A percentile compares a stretch with the other conserved stretches of the same genome.
phyloP scores from a whole-genome alignment of 768 basidiomycete species.

The Lentinula detonsa region DNA sequence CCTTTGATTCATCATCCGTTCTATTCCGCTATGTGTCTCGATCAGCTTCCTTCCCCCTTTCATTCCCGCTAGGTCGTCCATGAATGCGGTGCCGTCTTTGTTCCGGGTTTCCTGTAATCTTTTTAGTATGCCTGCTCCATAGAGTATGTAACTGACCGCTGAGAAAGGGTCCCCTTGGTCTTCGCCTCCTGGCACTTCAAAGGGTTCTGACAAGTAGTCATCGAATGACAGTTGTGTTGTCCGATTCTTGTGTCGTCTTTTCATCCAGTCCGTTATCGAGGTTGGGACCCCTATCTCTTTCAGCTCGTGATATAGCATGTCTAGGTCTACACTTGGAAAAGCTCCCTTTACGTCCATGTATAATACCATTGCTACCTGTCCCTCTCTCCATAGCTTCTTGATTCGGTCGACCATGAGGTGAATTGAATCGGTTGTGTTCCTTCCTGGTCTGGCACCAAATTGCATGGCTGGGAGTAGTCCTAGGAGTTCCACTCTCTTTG shows the following conservation, averaged over 20 bases:
- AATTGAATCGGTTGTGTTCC: constrained; percentile 22
- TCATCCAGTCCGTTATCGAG: constrained; percentile 11
- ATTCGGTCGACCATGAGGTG: constrained; percentile 17
- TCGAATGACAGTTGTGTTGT: constrained; percentile 19
- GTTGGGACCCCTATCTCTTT: constrained; percentile 15
- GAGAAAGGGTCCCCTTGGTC: constrained; percentile 23
- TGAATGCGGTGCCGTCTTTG: constrained; percentile 7
- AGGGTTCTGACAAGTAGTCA: constrained; percentile 15
- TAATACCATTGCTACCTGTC: constrained; percentile 17
- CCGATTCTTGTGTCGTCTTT: constrained; percentile 11
- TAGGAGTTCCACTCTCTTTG: background rate
- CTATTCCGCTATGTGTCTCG: constrained; percentile 5
- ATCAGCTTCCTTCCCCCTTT: constrained; percentile 6
- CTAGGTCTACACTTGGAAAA: constrained; percentile 17
- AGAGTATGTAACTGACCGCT: constrained; percentile 17
- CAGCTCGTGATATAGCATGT: constrained; percentile 17
- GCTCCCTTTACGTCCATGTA: constrained; percentile 24
- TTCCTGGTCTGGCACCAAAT: constrained; percentile 23
- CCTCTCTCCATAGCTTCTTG: constrained; percentile 16
- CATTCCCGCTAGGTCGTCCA: constrained; percentile 12
- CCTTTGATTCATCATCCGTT: constrained; percentile 9
- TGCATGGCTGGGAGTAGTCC: constrained; percentile 18
- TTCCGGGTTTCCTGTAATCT: constrained; percentile 4
- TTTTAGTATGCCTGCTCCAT: constrained; percentile 3
- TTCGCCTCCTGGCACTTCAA: constrained; percentile 13